These are phyloP conservation scores for Colletotrichum sp. DNA, from an alignment of 2,329 filamentous ascomycete species.

Conservation along the genomic window DNA sequence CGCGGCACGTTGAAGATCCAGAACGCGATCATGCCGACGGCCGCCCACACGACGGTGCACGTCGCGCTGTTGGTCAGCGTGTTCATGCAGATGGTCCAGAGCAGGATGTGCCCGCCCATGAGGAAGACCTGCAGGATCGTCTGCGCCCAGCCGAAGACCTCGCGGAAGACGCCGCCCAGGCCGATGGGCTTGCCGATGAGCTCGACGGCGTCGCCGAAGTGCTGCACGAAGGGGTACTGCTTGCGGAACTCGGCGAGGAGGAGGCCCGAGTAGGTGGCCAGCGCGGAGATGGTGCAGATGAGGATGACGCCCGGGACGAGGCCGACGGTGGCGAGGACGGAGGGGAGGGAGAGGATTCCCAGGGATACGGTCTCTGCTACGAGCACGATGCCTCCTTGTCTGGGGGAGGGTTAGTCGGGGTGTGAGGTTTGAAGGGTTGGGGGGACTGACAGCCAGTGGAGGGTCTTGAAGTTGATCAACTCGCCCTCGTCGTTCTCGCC, in stretches of 20 bases:
- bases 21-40: conserved; percentile 63
- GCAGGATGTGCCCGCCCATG: conserved; percentile 71
- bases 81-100: conserved; percentile 72
- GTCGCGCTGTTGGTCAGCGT: conserved; percentile 62
- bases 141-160: conserved; percentile 64
- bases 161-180: conserved; percentile 58
- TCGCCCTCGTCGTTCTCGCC: conserved; percentile 8
- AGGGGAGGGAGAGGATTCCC: conserved; percentile 73
- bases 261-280: conserved; percentile 69
- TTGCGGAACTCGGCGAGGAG: conserved; percentile 71
- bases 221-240: conserved; percentile 69
- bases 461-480: conserved; percentile 39
- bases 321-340: conserved; percentile 73
- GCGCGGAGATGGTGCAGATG: conserved; percentile 68
- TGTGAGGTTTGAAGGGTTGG: rapidly evolving
- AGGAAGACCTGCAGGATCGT: conserved; percentile 71
- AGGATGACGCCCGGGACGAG: conserved; percentile 75
- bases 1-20: conserved; percentile 64
- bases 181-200: conserved; percentile 52
- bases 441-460: conserved; percentile 40
- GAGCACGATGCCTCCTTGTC: conserved; percentile 49
- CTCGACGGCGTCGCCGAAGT: conserved; percentile 69
- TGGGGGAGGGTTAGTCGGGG: conserved; percentile 18
- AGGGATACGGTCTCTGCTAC: conserved; percentile 50
- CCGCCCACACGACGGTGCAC: conserved; percentile 68